A percentile compares a stretch with the other conserved stretches of the same genome.
Conservation (phyloP, 2,329 filamentous ascomycete species). For the Myrmaecium sp. region DNA sequence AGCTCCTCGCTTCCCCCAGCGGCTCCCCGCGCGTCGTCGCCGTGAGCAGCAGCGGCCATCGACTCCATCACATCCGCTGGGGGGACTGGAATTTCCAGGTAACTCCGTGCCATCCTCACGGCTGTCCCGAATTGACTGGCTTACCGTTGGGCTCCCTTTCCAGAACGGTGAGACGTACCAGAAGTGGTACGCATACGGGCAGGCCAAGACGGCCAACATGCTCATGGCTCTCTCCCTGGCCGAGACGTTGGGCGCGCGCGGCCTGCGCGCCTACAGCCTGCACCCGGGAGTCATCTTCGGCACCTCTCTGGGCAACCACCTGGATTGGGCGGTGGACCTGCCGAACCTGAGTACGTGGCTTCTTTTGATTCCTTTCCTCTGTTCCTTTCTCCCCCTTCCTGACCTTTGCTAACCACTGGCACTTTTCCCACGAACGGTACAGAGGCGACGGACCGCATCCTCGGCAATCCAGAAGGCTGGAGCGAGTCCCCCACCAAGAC, state of each 20-base stretch:
- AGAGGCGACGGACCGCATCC: constrained; percentile 8
- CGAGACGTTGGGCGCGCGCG: constrained; percentile 9
- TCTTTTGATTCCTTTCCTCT: background rate
- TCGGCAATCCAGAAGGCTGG: constrained; percentile 9
- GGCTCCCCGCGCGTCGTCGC: constrained; percentile 12
- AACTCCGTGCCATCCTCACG: constrained; percentile 9
- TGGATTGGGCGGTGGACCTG: constrained; percentile 5
- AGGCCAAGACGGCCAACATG: constrained; percentile 11
- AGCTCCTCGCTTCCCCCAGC: constrained; percentile 21
- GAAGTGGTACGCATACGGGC: constrained; percentile 8
- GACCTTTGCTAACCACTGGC: constrained; percentile 1
- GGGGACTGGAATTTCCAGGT: constrained; percentile 8
- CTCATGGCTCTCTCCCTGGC: constrained; percentile 12
- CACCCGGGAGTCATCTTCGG: constrained; percentile 14
- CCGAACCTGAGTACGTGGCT: constrained; percentile 7
- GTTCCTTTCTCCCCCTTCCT: background rate
- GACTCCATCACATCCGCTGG: constrained; percentile 5
- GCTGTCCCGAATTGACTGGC: constrained; percentile 8
- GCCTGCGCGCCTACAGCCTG: constrained; percentile 12
- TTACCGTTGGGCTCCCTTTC: constrained; percentile 17
- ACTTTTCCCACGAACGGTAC: background rate
- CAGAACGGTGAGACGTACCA: constrained; percentile 3
- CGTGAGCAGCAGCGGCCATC: constrained; percentile 10
- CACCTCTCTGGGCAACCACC: constrained; percentile 10
- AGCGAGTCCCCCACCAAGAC: constrained; percentile 10